Percentiles rank a stretch among this genome's conserved stretches.
phyloP scores from a whole-genome alignment of 2,329 filamentous ascomycete genomes.

The Aspergillus melleus region DNA sequence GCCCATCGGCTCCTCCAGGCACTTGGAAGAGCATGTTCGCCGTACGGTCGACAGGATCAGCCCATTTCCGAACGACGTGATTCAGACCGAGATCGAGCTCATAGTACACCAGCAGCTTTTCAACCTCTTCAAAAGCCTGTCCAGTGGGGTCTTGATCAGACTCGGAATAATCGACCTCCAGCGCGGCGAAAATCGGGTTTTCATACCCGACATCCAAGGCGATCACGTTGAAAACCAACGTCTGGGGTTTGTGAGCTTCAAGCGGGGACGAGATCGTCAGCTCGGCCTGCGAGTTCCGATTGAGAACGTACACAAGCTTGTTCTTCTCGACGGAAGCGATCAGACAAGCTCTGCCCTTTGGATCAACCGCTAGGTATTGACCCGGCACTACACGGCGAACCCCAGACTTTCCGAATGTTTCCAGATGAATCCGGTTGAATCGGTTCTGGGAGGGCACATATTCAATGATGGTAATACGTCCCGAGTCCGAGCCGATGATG shows the following conservation, averaged over 20 bases:
- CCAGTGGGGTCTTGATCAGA: slow-evolving; percentile 88
- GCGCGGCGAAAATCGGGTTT: slow-evolving; percentile 91
- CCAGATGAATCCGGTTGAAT: slow-evolving; percentile 86
- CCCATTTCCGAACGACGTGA: slow-evolving; percentile 95
- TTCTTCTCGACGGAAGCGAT: slow-evolving; percentile 97
- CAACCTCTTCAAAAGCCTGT: slow-evolving; percentile 74
- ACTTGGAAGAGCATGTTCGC: slow-evolving; percentile 92
- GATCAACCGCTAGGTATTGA: slow-evolving; percentile 93
- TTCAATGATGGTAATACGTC: slow-evolving; percentile 89
- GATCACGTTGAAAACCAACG: slow-evolving; percentile 82
- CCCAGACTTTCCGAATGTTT: slow-evolving; percentile 98
- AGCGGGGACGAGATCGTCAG: slow-evolving; percentile 95
- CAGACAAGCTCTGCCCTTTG: slow-evolving; percentile 91
- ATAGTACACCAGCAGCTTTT: slow-evolving; percentile 94
- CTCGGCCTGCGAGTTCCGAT: slow-evolving; percentile 90
- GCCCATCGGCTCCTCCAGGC: slow-evolving; percentile 88
- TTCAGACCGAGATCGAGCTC: slow-evolving; percentile 96
- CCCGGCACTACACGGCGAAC: slow-evolving; percentile 90
- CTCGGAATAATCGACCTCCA: slow-evolving; percentile 92
- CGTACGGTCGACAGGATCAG: slow-evolving; percentile 85
- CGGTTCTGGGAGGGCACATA: slow-evolving; percentile 83
- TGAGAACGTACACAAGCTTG: slow-evolving; percentile 98
- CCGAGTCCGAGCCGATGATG: slow-evolving; percentile 92
- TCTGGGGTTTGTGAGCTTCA: slow-evolving; percentile 91
- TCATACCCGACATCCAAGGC: slow-evolving; percentile 95